Conservation (phyloP, 2,329 filamentous ascomycete species). For the Pestalotiopsis sp. region DNA sequence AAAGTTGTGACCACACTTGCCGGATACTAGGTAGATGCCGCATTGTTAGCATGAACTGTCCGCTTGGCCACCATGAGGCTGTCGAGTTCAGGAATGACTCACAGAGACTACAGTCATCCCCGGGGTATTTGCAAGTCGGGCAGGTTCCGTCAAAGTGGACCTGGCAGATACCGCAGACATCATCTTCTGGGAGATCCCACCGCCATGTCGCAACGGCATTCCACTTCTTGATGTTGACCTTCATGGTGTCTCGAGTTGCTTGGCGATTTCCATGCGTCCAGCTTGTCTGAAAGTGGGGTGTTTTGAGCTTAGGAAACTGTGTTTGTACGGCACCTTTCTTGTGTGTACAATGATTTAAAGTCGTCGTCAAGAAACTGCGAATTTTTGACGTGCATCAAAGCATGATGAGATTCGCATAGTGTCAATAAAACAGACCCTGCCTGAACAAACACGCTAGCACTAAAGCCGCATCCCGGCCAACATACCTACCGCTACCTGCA, state of each 20-base stretch:
- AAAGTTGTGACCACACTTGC: slow-evolving; percentile 96
- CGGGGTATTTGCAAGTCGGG: slow-evolving; percentile 96
- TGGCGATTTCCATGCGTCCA: not conserved
- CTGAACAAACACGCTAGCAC: not conserved
- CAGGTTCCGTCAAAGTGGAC: slow-evolving; percentile 98
- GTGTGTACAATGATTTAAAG: not conserved
- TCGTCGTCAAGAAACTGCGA: not conserved
- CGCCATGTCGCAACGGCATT: slow-evolving; percentile 94
- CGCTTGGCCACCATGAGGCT: not conserved
- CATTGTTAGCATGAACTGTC: slow-evolving; percentile 12
- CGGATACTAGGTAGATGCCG: slow-evolving; percentile 67
- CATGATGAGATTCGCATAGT: not conserved
- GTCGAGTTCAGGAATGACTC: slow-evolving; percentile 38
- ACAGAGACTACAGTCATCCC: slow-evolving; percentile 93
- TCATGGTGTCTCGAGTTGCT: slow-evolving; percentile 62
- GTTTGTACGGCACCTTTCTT: not conserved
- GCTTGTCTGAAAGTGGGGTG: not conserved
- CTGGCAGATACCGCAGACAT: slow-evolving; percentile 98
- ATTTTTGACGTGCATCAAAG: not conserved
- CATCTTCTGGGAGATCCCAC: slow-evolving; percentile 96
- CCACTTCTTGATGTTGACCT: slow-evolving; percentile 93
- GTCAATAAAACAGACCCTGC: slow-evolving; percentile 5
- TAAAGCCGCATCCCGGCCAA: not conserved
- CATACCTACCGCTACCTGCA: not conserved
- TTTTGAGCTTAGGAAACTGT: not conserved